A percentile compares a stretch with the other conserved stretches of the same genome.
Evolutionary conservation across 176 grass and related monocot species (phyloP).

Genomic region (Rhipidocladum racemiflorum): DNA sequence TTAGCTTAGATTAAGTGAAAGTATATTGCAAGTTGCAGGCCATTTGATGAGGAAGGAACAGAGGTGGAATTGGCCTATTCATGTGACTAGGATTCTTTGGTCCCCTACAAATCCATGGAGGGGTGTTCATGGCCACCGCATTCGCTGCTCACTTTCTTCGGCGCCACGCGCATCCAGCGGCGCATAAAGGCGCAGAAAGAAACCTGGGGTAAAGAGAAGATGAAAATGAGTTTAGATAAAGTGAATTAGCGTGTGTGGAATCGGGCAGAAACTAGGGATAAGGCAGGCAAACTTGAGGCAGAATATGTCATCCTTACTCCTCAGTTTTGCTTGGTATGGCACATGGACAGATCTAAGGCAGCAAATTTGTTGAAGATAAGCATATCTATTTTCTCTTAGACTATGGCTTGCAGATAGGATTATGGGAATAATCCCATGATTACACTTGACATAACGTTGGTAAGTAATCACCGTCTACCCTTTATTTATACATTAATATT

Average conservation of each 20-base stretch:
- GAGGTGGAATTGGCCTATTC: constrained; percentile 7
- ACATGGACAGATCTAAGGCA: neutral
- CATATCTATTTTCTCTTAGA: constrained; percentile 6
- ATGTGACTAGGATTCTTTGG: constrained; percentile 35
- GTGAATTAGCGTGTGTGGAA: neutral
- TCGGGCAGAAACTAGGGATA: neutral
- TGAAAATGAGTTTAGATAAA: neutral
- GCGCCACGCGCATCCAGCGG: constrained; percentile 23
- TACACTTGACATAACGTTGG: neutral
- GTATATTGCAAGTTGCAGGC: constrained; percentile 3
- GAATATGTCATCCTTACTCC: constrained; percentile 1
- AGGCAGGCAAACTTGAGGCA: neutral
- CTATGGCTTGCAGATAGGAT: constrained; percentile 9
- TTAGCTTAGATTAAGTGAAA: neutral
- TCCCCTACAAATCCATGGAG: constrained; percentile 29
- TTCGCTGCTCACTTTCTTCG: constrained; percentile 21
- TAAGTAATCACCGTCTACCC: no score
- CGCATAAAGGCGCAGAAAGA: constrained; percentile 21
- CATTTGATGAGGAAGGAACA: constrained; percentile 8
- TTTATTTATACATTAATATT: no score
- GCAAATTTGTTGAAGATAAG: neutral
- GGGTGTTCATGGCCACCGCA: constrained; percentile 19
- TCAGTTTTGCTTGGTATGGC: constrained; percentile 1
- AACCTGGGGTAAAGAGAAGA: neutral
- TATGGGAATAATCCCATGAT: constrained; percentile 5